These are phyloP conservation scores for Boechera retrofracta DNA, from an alignment of 345 rosid species.

Conservation along the genomic window DNA sequence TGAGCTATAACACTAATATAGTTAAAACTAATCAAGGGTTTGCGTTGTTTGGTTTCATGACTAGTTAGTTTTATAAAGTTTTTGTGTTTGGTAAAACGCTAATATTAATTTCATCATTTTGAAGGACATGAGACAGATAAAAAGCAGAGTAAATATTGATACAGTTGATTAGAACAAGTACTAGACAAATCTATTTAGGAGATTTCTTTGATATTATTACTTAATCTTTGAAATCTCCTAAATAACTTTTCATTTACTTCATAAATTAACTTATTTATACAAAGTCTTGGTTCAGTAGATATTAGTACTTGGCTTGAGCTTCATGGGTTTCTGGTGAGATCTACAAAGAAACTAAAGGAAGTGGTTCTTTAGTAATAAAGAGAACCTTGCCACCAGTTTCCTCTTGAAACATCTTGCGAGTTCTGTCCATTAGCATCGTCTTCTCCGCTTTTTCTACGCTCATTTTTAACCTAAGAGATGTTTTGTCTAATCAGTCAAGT, in stretches of 20 bases:
- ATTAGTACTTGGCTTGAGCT: slow-evolving; percentile 36
- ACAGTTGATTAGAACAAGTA: slow-evolving; percentile 33
- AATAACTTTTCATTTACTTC: neutral
- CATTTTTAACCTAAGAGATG: slow-evolving; percentile 49
- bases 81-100: slow-evolving; percentile 7
- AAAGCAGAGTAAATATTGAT: slow-evolving; percentile 30
- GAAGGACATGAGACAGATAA: neutral
- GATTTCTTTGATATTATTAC: slow-evolving; percentile 22
- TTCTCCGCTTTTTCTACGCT: slow-evolving; percentile 55
- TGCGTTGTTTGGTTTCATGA: neutral
- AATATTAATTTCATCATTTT: neutral
- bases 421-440: slow-evolving; percentile 64
- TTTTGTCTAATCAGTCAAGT: slow-evolving; percentile 7
- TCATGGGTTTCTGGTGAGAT: slow-evolving; percentile 28
- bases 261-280: slow-evolving; percentile 30
- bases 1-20: neutral
- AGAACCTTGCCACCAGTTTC: slow-evolving; percentile 99
- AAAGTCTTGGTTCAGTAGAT: slow-evolving; percentile 31
- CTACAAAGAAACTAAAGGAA: slow-evolving; percentile 28
- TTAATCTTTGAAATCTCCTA: slow-evolving; percentile 26
- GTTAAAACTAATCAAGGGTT: slow-evolving; percentile 1
- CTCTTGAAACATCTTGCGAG: slow-evolving; percentile 77
- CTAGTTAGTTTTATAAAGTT: neutral
- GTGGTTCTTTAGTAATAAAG: slow-evolving; percentile 73
- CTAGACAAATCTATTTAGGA: slow-evolving; percentile 31